Base-by-base conservation (phyloP, 768 basidiomycete genomes). In the Serendipita indica region DNA sequence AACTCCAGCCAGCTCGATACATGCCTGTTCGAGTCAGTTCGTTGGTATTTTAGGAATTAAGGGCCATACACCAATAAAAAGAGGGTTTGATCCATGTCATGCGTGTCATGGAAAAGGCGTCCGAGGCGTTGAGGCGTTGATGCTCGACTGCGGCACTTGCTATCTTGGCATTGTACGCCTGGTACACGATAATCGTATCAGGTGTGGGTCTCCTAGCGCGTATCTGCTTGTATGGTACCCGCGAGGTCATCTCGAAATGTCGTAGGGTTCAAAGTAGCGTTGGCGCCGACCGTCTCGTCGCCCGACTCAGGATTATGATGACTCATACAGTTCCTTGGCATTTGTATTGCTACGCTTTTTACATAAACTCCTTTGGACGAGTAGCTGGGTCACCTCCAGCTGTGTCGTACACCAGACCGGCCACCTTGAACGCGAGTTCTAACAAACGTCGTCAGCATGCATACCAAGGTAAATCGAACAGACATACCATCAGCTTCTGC, bases 371-470 rank as follows among this genome's bases (percentile, higher is more conserved):
- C 63, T 78, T 80, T 1, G 89, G 89, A n/a, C 86, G 79, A 61
- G 72, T 77, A 2, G 73, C 66, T n/a, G 81, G 79, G 64, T 89
- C 86, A n/a, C 88, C 86, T 22, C 86, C 86, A 33, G 79, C 77
- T 63, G 83, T 80, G 63, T 91, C 89, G 66, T 88, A 91, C 3
- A 91, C 86, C 61, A 91, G 70, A 18, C 87, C 86, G 32, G 86
- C 89, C 30, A 92, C 84, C 60, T 83, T 84, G 70, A 83, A 84
- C 3, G 89, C 90, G 54, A 93, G 80, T 68, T 89, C 89, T 91
- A 65, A 28, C 18, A 43, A 35, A 7, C 54, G 45, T 30, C 58
- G 57, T 64, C 49, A 41, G 39, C 4, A 22, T 34, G 22, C 41
- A 34, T 45, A 25, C 41, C 39, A 27, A n/a, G 22, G 59, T n/a